A percentile compares a stretch with the other conserved stretches of the same genome.
These are phyloP conservation scores for Kazachstania viticola DNA, from an alignment of 805 yeast species.

Conservation along the genomic window DNA sequence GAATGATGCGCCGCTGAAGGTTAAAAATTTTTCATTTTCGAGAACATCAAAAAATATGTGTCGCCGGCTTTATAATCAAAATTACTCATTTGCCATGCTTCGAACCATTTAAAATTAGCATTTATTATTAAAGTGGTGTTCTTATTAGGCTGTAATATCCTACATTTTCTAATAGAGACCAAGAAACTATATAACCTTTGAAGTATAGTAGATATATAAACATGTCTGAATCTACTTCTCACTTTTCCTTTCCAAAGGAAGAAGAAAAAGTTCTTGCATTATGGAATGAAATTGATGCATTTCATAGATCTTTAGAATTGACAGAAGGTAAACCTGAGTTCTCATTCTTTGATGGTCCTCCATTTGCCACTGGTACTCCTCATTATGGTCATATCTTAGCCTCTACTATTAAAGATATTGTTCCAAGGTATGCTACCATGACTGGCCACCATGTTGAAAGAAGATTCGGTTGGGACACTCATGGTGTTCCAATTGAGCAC, in stretches of 20 bases:
- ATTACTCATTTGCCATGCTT: too few species aligned
- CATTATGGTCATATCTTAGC: constrained; percentile 97
- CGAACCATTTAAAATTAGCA: neutral
- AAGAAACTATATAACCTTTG: too few species aligned
- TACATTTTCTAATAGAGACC: too few species aligned
- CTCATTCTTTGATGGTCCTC: constrained; percentile 97
- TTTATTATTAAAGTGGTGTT: neutral
- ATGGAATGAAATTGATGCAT: constrained; percentile 94
- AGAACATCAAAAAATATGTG: too few species aligned
- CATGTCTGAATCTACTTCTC: constrained; percentile 28
- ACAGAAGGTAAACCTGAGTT: constrained; percentile 80
- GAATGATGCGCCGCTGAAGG: too few species aligned
- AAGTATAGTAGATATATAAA: too few species aligned
- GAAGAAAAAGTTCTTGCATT: constrained; percentile 70
- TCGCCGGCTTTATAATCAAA: too few species aligned
- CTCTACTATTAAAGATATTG: constrained; percentile 93
- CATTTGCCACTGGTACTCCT: constrained; percentile 98
- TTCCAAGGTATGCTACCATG: constrained; percentile 97
- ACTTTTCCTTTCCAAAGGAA: constrained; percentile 73
- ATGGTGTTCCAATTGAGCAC: constrained; percentile 96
- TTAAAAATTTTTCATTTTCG: too few species aligned
- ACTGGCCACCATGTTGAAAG: constrained; percentile 93
- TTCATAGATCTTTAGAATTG: constrained; percentile 71
- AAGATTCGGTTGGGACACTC: constrained; percentile 99
- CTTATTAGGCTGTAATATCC: too few species aligned